Evolutionary conservation across 2,329 filamentous ascomycete genomes (phyloP).

Genomic region (Orbilia ellipsospora): DNA sequence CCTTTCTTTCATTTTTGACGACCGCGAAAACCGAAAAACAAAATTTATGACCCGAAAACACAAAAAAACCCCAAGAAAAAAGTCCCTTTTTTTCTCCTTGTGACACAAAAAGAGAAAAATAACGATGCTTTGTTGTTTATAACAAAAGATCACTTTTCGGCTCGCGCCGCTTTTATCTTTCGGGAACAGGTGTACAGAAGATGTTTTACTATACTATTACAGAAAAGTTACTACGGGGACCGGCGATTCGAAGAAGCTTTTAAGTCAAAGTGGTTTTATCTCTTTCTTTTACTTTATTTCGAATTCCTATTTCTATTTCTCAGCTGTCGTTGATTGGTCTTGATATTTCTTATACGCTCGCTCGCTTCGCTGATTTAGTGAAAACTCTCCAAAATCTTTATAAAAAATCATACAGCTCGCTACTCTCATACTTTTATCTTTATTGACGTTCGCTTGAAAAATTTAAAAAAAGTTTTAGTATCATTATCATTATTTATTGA

Average conservation of each 20-base stretch:
- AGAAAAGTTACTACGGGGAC: conserved; percentile 47
- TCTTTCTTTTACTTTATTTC: conserved; percentile 11
- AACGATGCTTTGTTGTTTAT: conserved; percentile 35
- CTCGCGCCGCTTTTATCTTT: conserved; percentile 42
- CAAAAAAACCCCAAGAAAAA: conserved; percentile 31
- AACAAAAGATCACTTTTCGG: conserved; percentile 43
- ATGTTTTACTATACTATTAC: conserved; percentile 54
- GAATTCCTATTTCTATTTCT: no score
- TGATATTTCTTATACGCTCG: conserved; percentile 33
- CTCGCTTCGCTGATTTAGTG: conserved; percentile 21
- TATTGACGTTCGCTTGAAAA: conserved; percentile 43
- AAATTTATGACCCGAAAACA: conserved; percentile 35
- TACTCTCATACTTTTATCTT: conserved; percentile 23
- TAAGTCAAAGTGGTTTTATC: conserved; percentile 3
- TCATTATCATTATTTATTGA: neutral
- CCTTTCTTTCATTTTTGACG: conserved; percentile 1
- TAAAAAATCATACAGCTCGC: conserved; percentile 38
- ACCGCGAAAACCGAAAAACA: conserved; percentile 29
- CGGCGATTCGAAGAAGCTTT: conserved; percentile 17
- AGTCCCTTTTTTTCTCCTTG: conserved; percentile 24
- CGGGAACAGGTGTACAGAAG: conserved; percentile 54
- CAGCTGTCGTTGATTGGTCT: no score
- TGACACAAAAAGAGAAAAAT: conserved; percentile 33
- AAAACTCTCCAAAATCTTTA: conserved; percentile 23
- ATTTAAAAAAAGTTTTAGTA: conserved; percentile 39